Percentiles rank a stretch among this genome's conserved stretches.
phyloP scores from a whole-genome alignment of 1,284 basidiomycete species.

The Ganoderma meredithae region DNA sequence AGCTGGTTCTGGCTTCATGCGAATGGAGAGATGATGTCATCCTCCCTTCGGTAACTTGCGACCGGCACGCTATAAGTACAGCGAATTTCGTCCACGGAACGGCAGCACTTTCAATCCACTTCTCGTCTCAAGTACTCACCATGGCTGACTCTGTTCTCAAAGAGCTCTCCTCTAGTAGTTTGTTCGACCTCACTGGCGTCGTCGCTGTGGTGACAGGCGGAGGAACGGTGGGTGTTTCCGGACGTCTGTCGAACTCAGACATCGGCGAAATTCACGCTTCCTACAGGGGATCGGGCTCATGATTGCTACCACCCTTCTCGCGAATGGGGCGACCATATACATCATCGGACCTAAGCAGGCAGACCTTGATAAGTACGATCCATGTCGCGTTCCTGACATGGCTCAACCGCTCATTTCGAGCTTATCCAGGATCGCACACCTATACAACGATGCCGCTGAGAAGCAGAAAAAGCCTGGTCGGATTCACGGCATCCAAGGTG shows the following conservation, averaged over 20 bases:
- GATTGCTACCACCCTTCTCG: conserved; percentile 53
- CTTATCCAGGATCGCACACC: conserved; percentile 41
- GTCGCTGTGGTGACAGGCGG: conserved; percentile 59
- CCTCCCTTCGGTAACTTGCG: neutral
- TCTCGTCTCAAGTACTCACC: too few relatives aligned
- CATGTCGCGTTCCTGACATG: neutral
- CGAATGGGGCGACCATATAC: conserved; percentile 59
- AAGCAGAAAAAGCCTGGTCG: conserved; percentile 44
- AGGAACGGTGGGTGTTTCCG: conserved; percentile 45
- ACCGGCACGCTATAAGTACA: neutral
- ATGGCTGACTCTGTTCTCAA: conserved; percentile 50
- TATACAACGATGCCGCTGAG: conserved; percentile 49
- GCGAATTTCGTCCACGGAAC: too few relatives aligned
- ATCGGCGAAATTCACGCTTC: neutral
- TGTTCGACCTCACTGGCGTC: conserved; percentile 54
- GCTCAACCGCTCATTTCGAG: neutral
- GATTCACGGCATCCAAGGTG: conserved; percentile 52
- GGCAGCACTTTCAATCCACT: neutral
- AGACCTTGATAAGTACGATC: conserved; percentile 48
- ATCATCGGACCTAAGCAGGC: conserved; percentile 54
- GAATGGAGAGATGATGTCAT: neutral
- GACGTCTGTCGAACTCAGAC: neutral
- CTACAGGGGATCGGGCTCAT: conserved; percentile 58
- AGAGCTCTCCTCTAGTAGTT: conserved; percentile 46
- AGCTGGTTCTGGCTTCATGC: neutral